These are phyloP conservation scores for Candida coquimbonensis DNA, from an alignment of 805 yeast species.

Conservation along the genomic window DNA sequence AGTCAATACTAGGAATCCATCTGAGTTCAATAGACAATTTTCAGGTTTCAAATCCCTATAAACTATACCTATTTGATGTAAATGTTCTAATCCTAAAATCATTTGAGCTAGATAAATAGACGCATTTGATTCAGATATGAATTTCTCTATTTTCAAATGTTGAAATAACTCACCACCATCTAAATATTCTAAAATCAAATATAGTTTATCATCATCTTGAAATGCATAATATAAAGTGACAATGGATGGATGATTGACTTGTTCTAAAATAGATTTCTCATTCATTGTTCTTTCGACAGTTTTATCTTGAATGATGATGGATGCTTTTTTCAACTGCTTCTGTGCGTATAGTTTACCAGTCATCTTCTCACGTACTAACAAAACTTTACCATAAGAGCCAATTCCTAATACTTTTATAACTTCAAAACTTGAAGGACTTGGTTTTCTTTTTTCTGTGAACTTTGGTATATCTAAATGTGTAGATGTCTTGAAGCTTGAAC, in stretches of 20 bases:
- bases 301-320: slow-evolving; percentile 52
- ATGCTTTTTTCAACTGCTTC: slow-evolving; percentile 78
- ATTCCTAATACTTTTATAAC: slow-evolving; percentile 74
- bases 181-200: slow-evolving; percentile 69
- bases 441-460: slow-evolving; percentile 10
- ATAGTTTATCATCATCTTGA: slow-evolving; percentile 73
- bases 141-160: slow-evolving; percentile 93
- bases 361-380: slow-evolving; percentile 58
- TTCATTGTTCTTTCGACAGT: slow-evolving; percentile 73
- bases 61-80: slow-evolving; percentile 91
- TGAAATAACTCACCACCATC: slow-evolving; percentile 91
- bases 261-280: slow-evolving; percentile 65
- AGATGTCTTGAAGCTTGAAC: neutral
- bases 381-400: slow-evolving; percentile 86
- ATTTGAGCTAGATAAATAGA: slow-evolving; percentile 93
- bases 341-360: slow-evolving; percentile 73
- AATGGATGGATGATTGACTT: slow-evolving; percentile 72
- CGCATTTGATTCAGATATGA: slow-evolving; percentile 85
- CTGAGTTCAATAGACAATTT: slow-evolving; percentile 85
- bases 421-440: slow-evolving; percentile 49
- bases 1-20: slow-evolving; percentile 92
- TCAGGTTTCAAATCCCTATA: slow-evolving; percentile 97
- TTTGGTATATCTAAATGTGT: neutral
- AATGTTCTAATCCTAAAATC: slow-evolving; percentile 84
- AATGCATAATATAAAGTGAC: slow-evolving; percentile 78